Evolutionary conservation across 2,329 filamentous ascomycete genomes (phyloP), one percentile per base, ranked within the genome.

Genomic region (Nigrograna mackinnonii): DNA sequence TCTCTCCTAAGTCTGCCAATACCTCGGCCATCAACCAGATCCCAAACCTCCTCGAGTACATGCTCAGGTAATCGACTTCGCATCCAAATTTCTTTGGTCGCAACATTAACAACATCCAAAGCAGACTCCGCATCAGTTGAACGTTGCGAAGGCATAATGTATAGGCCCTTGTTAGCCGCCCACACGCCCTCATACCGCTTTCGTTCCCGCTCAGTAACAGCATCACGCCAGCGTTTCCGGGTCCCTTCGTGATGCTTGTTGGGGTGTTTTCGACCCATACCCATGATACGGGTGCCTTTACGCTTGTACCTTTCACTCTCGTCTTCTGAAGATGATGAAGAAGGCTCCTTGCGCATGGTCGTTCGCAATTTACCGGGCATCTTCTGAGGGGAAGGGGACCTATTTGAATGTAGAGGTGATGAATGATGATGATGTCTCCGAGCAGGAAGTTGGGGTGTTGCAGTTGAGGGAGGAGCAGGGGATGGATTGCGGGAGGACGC

Each of bases 111-210:
- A 3, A 92, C 84, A 34, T 79, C 74, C 12, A 82, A 76, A 1
- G 68, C 67, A 4, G 64, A 50, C 19, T 64, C 62, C 2, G 49
- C 46, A 2, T 57, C 54, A 4, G 3, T 14, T 49, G 39, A 50
- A 35, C 6, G 41, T 35, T 4, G 44, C 6, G 46, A 35, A 22
- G 22, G 37, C 9, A 63, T 48, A 19, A 66, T 58, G 35, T 66
- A 54, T 0, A 83, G 44, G 0, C 88, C 88, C 36, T 83, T 82
- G 57, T 94, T 94, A 31, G 87, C 89, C 1, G 89, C 89, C 87
- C 88, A 94, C 1, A 94, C 80, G 2, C 86, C 89, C 65, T 92
- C 89, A 65, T 94, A 94, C 2, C 89, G 79, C 58, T 87, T 87
- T n/a, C 86, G 76, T 60, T 94, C 87, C 4, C 82, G 75, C 35